phyloP scores from a whole-genome alignment of 2,329 filamentous ascomycete species.

The Aureobasidium pullulans region DNA sequence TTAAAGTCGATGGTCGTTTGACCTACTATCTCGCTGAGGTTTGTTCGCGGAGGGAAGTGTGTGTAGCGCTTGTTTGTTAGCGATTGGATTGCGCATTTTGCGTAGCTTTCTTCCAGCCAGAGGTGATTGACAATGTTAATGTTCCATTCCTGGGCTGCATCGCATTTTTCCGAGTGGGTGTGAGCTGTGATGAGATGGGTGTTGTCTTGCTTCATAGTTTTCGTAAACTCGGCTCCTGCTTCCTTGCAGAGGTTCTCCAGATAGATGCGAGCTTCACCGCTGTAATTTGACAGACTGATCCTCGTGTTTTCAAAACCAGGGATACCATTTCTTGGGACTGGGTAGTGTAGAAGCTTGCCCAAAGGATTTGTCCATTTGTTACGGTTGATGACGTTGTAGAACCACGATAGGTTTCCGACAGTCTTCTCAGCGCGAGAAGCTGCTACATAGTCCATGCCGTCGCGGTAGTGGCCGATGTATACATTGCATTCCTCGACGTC shows the following conservation, averaged over 20 bases:
- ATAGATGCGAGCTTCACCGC: slow-evolving; percentile 86
- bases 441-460: slow-evolving; percentile 67
- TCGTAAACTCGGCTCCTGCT: slow-evolving; percentile 81
- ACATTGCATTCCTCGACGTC: slow-evolving; percentile 66
- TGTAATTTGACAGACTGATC: slow-evolving; percentile 94
- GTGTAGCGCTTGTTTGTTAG: slow-evolving; percentile 70
- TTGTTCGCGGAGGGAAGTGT: slow-evolving; percentile 81
- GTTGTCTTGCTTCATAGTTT: slow-evolving; percentile 90
- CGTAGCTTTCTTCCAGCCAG: slow-evolving; percentile 96
- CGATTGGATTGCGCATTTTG: slow-evolving; percentile 70
- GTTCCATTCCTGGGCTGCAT: slow-evolving; percentile 86
- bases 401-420: slow-evolving; percentile 87
- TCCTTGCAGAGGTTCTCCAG: slow-evolving; percentile 85
- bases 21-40: slow-evolving; percentile 86
- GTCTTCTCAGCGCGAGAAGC: slow-evolving; percentile 73
- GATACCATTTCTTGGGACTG: slow-evolving; percentile 67
- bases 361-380: slow-evolving; percentile 85
- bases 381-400: slow-evolving; percentile 83
- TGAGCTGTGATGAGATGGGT: slow-evolving; percentile 93
- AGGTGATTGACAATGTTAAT: slow-evolving; percentile 87
- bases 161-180: slow-evolving; percentile 83
- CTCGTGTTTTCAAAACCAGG: slow-evolving; percentile 67
- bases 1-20: slow-evolving; percentile 74
- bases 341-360: slow-evolving; percentile 81
- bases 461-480: slow-evolving; percentile 80